Evolutionary conservation across 441 rosid species (phyloP).

Genomic region (Hura crepitans): DNA sequence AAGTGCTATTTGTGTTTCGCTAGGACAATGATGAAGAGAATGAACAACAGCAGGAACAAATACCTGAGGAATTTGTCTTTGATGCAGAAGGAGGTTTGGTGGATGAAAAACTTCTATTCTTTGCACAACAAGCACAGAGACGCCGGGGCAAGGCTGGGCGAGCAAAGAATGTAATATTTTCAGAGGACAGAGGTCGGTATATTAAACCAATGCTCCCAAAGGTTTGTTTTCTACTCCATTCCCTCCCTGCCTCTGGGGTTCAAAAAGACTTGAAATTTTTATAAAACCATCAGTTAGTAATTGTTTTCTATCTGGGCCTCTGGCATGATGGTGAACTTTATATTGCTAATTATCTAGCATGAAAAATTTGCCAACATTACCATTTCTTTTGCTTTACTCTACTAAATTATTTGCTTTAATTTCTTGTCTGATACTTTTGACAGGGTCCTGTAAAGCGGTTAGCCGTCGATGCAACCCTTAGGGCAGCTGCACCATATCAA

Average conservation of each 20-base stretch:
- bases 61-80: conserved; percentile 95
- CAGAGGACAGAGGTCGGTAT: conserved; percentile 98
- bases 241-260: conserved; percentile 15
- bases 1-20: conserved; percentile 20
- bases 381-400: background rate
- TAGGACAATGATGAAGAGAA: conserved; percentile 69
- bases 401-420: conserved; percentile 10
- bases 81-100: conserved; percentile 99
- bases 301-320: background rate
- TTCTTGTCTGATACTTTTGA: conserved; percentile 16
- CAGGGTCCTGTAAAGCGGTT: conserved; percentile 96
- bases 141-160: conserved; percentile 94
- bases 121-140: conserved; percentile 97
- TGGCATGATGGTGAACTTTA: background rate
- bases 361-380: background rate
- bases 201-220: conserved; percentile 98
- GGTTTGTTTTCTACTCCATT: conserved; percentile 38
- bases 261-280: conserved; percentile 3
- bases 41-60: conserved; percentile 87
- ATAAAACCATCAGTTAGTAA: background rate
- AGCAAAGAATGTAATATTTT: conserved; percentile 94
- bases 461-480: conserved; percentile 98
- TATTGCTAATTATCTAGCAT: background rate
- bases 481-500: conserved; percentile 99
- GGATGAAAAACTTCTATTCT: conserved; percentile 96